Base-by-base conservation (phyloP, 2,329 filamentous ascomycete genomes). In the Elsinoe perseae region DNA sequence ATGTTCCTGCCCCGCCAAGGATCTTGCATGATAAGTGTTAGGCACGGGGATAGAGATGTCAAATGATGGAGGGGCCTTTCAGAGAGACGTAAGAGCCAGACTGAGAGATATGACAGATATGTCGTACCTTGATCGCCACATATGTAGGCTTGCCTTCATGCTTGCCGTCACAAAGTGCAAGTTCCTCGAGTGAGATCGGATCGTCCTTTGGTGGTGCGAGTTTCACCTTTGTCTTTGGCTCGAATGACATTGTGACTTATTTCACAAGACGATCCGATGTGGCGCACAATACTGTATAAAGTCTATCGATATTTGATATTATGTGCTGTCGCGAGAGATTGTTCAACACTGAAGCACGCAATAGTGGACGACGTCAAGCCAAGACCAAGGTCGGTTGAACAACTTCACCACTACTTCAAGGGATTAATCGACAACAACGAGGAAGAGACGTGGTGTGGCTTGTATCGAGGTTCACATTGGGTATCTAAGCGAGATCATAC, bases 161-260 rank as follows among this genome's bases (percentile, higher is more conserved):
- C 14, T 66, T 77, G 95, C 93, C 93, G 69, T 93, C 83, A 64
- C 89, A 89, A 69, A 86, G 85, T 36, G 85, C 78, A 60, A 98
- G 79, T 64, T 92, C 84, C 58, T 93, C 87, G 1, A 79, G 66
- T n/a, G 84, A 84, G 65, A 98, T 96, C 34, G 81, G 80, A 65
- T 96, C 91, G 68, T 89, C 80, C 74, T 95, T 97, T 12, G 93
- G 93, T 34, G 89, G 85, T 57, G 86, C 78, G 58, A 98, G 81
- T 57, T 84, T 74, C 59, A 93, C 85, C 2, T 87, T 80, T 25
- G 76, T 75, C 72, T 93, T 95, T 42, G 89, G 89, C 69, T 87
- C 85, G 65, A 95, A 95, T 64, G 64, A 63, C 65, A 67, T 67
- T 44, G 12, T 52, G 14, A n/a, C 18, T 21, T 7, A 34, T 43